Evolutionary conservation across 345 rosid species (phyloP).

Genomic region (Salix caprea): DNA sequence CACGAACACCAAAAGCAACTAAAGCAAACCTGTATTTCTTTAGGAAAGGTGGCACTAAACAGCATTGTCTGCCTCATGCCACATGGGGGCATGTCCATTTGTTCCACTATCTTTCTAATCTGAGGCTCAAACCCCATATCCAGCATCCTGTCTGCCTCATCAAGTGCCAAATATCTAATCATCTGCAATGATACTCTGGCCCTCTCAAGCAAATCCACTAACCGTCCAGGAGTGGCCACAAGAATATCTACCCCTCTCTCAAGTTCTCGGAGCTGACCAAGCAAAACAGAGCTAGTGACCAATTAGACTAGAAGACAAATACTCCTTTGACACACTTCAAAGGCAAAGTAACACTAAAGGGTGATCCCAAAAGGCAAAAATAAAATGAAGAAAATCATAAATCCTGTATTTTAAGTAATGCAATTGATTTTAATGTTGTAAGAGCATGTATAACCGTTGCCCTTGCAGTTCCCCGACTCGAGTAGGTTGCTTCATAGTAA

Average conservation of each 20-base stretch:
- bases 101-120: constrained; percentile 92
- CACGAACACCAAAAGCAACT: background rate
- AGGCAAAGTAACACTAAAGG: background rate
- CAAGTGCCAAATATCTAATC: constrained; percentile 88
- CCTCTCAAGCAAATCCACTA: constrained; percentile 92
- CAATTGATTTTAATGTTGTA: background rate
- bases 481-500: background rate
- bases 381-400: background rate
- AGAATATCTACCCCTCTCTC: constrained; percentile 98
- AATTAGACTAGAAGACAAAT: background rate
- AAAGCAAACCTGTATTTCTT: constrained; percentile 79
- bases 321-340: background rate
- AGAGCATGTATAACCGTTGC: background rate
- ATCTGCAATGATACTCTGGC: constrained; percentile 92
- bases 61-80: constrained; percentile 91
- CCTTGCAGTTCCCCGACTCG: background rate
- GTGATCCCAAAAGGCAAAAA: background rate
- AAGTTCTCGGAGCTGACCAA: constrained; percentile 78
- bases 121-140: constrained; percentile 99
- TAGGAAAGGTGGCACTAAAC: constrained; percentile 97
- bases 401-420: background rate
- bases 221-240: constrained; percentile 97
- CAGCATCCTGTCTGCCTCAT: constrained; percentile 98
- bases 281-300: constrained; percentile 1
- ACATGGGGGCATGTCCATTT: constrained; percentile 96